Evolutionary conservation across 2,329 filamentous ascomycete species (phyloP).

Genomic region (Pseudocercospora crystallina): DNA sequence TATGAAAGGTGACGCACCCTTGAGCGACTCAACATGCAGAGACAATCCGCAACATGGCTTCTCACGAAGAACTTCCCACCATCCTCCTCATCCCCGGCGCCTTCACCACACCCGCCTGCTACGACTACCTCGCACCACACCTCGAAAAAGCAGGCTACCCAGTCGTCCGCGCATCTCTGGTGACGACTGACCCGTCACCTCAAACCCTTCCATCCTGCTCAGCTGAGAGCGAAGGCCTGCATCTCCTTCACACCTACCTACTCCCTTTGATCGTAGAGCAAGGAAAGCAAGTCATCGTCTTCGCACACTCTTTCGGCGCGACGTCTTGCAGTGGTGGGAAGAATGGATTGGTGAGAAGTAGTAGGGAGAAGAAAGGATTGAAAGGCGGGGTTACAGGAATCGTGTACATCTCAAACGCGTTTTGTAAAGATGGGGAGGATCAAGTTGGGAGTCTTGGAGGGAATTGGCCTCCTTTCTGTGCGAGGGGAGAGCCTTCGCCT

Average conservation of each 20-base stretch:
- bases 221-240: constrained; percentile 1
- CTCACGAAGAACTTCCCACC: background rate
- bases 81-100: constrained; percentile 14
- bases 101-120: constrained; percentile 8
- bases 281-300: constrained; percentile 8
- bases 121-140: constrained; percentile 6
- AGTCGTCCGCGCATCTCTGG: constrained; percentile 4
- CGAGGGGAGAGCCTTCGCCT: constrained; percentile 3
- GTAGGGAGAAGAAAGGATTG: constrained; percentile 6
- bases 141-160: constrained; percentile 7
- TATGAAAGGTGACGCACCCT: no score
- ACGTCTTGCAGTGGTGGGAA: constrained; percentile 14
- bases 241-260: constrained; percentile 3
- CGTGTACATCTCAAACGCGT: constrained; percentile 9
- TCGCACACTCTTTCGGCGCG: constrained; percentile 11
- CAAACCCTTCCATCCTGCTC: constrained; percentile 1
- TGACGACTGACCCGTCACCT: constrained; percentile 4
- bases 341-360: constrained; percentile 4
- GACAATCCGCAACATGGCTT: no score
- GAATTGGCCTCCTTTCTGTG: background rate
- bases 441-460: constrained; percentile 13
- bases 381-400: constrained; percentile 16
- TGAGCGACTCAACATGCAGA: no score
- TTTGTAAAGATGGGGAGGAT: constrained; percentile 8
- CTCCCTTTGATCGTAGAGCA: constrained; percentile 3